Conservation (phyloP, 2,329 filamentous ascomycete species). For the Niveomyces coronatus region DNA sequence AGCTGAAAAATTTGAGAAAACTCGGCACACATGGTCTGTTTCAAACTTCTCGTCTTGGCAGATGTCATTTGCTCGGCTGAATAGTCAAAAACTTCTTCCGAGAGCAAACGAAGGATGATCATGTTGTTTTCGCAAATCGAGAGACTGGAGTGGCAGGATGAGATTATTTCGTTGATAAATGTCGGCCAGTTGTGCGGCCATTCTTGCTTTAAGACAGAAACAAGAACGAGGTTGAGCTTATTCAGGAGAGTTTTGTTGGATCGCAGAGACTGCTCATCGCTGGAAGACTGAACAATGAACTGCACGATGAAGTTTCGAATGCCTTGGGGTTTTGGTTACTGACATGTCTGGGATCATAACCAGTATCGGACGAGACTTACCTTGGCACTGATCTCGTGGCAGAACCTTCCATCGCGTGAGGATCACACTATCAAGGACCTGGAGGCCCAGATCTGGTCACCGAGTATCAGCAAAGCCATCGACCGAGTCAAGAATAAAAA, state of each 20-base stretch:
- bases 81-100: conserved; percentile 98
- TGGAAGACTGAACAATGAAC: conserved; percentile 92
- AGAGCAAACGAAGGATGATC: conserved; percentile 89
- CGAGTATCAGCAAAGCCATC: too few relatives aligned
- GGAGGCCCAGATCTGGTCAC: conserved; percentile 72
- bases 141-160: conserved; percentile 86
- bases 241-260: conserved; percentile 83
- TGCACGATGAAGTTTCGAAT: conserved; percentile 99
- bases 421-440: conserved; percentile 96
- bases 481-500: conserved; percentile 10
- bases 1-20: conserved; percentile 98
- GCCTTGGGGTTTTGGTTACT: conserved; percentile 40
- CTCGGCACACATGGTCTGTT: conserved; percentile 97
- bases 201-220: conserved; percentile 97
- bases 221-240: conserved; percentile 95
- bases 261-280: conserved; percentile 77
- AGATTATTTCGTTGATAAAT: conserved; percentile 99
- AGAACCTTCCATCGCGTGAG: conserved; percentile 98
- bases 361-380: conserved; percentile 31
- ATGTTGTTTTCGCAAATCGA: conserved; percentile 99
- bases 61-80: conserved; percentile 99
- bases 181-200: conserved; percentile 99
- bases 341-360: background rate
- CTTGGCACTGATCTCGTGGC: conserved; percentile 90
- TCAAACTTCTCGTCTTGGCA: conserved; percentile 87